phyloP scores from a whole-genome alignment of 805 yeast species.

The Kuraishia capsulata region DNA sequence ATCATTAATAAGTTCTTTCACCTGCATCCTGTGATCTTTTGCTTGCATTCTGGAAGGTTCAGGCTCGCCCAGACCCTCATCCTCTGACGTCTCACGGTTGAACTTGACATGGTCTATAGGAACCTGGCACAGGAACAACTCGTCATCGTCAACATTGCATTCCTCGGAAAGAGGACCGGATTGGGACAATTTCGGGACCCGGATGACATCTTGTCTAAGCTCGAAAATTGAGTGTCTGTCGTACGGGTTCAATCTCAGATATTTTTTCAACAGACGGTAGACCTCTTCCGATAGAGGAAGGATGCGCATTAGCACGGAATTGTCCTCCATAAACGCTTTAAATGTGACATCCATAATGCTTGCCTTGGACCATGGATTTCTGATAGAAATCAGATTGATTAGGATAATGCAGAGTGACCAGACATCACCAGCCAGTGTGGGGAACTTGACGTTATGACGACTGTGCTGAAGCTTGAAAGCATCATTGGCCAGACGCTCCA shows the following conservation, averaged over 20 bases:
- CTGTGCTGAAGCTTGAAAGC: too few relatives aligned
- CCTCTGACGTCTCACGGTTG: background rate
- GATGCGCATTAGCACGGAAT: constrained; percentile 49
- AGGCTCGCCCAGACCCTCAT: background rate
- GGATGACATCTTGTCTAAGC: constrained; percentile 28
- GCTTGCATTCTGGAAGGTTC: too few relatives aligned
- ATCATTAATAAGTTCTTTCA: background rate
- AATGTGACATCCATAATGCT: constrained; percentile 58
- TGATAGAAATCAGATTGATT: constrained; percentile 69
- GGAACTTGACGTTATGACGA: constrained; percentile 29
- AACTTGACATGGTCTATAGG: constrained; percentile 23
- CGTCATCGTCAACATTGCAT: background rate
- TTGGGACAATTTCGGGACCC: constrained; percentile 17
- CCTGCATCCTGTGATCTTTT: too few relatives aligned
- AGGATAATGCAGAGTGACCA: constrained; percentile 83
- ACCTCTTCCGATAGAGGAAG: constrained; percentile 66
- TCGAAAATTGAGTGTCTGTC: constrained; percentile 31
- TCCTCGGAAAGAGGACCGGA: constrained; percentile 22
- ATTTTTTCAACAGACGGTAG: constrained; percentile 37
- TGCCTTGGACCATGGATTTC: constrained; percentile 90
- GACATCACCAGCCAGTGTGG: constrained; percentile 72
- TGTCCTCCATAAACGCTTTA: constrained; percentile 48
- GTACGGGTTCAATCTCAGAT: constrained; percentile 38
- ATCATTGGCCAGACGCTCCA: constrained; percentile 12
- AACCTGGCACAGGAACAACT: constrained; percentile 18